Evolutionary conservation across 2,329 filamentous ascomycete genomes (phyloP).

Genomic region (Amphichorda felina): DNA sequence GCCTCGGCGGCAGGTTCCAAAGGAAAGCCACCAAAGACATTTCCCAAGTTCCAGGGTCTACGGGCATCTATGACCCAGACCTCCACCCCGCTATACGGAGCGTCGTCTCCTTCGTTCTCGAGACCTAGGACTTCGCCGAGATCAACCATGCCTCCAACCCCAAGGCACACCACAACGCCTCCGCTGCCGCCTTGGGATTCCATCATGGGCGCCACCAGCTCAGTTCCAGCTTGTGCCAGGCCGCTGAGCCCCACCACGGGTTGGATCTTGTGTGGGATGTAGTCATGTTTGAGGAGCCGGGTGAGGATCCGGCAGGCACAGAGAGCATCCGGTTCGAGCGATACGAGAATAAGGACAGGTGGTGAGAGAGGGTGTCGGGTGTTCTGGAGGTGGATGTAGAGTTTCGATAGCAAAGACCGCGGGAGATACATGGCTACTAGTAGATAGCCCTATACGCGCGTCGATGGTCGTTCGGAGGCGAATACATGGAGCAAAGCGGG

Average conservation of each 20-base stretch:
- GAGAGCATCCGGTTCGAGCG: conserved; percentile 88
- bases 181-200: conserved; percentile 72
- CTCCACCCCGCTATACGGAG: conserved; percentile 70
- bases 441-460: conserved; percentile 14
- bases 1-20: conserved; percentile 37
- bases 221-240: conserved; percentile 65
- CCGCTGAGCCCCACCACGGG: conserved; percentile 89
- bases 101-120: conserved; percentile 48
- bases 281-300: conserved; percentile 88
- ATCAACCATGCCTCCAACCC: conserved; percentile 85
- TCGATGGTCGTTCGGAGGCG: not conserved
- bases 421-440: conserved; percentile 81
- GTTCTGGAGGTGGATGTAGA: conserved; percentile 81
- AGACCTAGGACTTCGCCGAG: conserved; percentile 70
- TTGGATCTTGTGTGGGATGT: conserved; percentile 94
- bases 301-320: conserved; percentile 94
- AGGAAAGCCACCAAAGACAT: conserved; percentile 73
- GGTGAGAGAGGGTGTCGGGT: conserved; percentile 83
- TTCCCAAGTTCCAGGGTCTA: conserved; percentile 87
- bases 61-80: conserved; percentile 91
- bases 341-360: conserved; percentile 81
- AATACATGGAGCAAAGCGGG: conserved; percentile 5
- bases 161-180: conserved; percentile 83
- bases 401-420: conserved; percentile 74
- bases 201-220: conserved; percentile 79